phyloP scores from a whole-genome alignment of 139 green algal species.

The Diplosphaera chodatii region DNA sequence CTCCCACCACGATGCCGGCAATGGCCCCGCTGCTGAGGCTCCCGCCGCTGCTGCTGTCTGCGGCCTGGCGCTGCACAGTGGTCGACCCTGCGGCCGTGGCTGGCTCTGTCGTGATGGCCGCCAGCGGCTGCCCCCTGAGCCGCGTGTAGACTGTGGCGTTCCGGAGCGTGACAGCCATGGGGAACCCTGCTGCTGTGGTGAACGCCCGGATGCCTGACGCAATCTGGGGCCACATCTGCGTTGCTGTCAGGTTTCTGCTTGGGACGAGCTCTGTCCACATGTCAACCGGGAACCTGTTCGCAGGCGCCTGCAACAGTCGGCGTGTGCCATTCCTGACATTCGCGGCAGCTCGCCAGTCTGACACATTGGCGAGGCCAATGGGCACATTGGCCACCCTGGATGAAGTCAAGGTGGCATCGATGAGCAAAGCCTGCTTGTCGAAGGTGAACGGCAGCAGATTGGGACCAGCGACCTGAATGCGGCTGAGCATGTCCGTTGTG shows the following conservation, averaged over 20 bases:
- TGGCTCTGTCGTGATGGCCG: not conserved
- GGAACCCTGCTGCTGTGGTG: not conserved
- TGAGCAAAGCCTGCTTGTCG: not conserved
- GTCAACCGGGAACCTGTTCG: not conserved
- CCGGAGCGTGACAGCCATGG: not conserved
- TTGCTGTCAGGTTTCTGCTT: not conserved
- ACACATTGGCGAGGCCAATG: not conserved
- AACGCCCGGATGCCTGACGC: not conserved
- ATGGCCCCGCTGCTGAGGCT: not conserved
- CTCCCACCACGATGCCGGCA: not conserved
- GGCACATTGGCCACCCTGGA: not conserved
- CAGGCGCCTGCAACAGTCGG: not conserved
- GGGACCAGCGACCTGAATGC: not conserved
- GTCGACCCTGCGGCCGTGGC: not conserved
- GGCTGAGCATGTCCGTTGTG: not conserved
- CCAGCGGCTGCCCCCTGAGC: not conserved
- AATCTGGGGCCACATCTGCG: not conserved
- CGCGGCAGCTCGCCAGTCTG: not conserved
- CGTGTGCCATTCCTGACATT: not conserved
- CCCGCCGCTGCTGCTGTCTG: not conserved
- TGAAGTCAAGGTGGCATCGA: not conserved
- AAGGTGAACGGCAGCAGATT: not conserved
- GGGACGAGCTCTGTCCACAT: not conserved
- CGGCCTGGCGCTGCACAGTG: too few species aligned
- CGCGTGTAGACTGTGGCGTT: not conserved